Conservation (phyloP, 805 yeast genomes). For the Lachancea sp. region DNA sequence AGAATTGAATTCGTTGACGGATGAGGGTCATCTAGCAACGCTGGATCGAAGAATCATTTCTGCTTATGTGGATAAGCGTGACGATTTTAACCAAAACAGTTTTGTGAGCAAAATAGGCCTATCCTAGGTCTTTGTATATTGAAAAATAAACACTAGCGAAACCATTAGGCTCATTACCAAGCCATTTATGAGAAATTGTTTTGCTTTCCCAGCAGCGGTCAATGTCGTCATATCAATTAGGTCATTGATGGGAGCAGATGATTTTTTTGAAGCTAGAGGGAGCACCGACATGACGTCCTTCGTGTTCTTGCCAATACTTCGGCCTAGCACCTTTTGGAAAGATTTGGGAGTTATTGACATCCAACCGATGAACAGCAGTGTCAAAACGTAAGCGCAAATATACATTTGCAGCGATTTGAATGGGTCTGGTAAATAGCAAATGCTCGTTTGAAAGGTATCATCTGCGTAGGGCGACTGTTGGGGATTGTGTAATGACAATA, state of each 20-base stretch:
- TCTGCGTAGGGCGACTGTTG: constrained; percentile 12
- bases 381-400: constrained; percentile 19
- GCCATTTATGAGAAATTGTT: background rate
- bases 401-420: constrained; percentile 39
- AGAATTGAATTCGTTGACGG: constrained; percentile 65
- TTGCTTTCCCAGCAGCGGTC: background rate
- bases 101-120: constrained; percentile 18
- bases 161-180: constrained; percentile 2
- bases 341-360: constrained; percentile 27
- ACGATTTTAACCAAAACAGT: constrained; percentile 51
- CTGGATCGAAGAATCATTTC: constrained; percentile 57
- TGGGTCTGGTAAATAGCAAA: constrained; percentile 56
- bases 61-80: constrained; percentile 60
- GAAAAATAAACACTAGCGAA: constrained; percentile 2
- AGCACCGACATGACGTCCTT: background rate
- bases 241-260: background rate
- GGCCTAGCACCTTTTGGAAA: constrained; percentile 17
- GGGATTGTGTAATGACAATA: constrained; percentile 60
- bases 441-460: constrained; percentile 36
- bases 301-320: background rate
- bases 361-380: constrained; percentile 16
- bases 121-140: constrained; percentile 3
- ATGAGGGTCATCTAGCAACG: constrained; percentile 70
- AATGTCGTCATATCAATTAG: background rate
- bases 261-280: constrained; percentile 5